Evolutionary conservation across 1,139 yeast genomes (phyloP).

Genomic region (Meyerozyma athensensis): DNA sequence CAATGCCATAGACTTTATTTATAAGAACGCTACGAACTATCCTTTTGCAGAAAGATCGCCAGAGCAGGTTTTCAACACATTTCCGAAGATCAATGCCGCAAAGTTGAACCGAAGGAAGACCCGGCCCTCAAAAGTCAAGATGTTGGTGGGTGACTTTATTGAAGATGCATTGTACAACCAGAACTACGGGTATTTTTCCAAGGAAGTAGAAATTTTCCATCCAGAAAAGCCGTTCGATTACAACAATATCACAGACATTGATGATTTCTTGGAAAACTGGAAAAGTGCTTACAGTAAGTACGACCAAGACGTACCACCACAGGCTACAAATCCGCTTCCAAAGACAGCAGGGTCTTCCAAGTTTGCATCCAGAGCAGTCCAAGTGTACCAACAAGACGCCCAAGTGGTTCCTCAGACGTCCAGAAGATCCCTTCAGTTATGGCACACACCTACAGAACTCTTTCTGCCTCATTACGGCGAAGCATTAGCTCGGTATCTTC

Average conservation of each 20-base stretch:
- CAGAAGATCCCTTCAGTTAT: constrained; percentile 56
- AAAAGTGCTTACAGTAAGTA: constrained; percentile 57
- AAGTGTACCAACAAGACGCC: constrained; percentile 26
- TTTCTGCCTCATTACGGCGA: constrained; percentile 83
- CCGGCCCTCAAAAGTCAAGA: constrained; percentile 62
- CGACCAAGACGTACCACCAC: constrained; percentile 24
- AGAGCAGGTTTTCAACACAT: constrained; percentile 36
- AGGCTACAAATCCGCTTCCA: constrained; percentile 6
- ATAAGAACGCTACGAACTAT: constrained; percentile 41
- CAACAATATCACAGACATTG: constrained; percentile 54
- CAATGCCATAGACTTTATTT: constrained; percentile 35
- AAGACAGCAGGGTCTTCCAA: constrained; percentile 8
- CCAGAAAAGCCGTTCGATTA: constrained; percentile 60
- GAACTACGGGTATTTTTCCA: constrained; percentile 73
- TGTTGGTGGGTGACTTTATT: constrained; percentile 74
- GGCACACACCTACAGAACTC: constrained; percentile 90
- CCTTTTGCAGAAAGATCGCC: constrained; percentile 39
- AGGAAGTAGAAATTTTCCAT: constrained; percentile 74
- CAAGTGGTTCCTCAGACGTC: constrained; percentile 14
- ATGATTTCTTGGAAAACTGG: constrained; percentile 71
- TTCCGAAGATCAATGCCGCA: constrained; percentile 38
- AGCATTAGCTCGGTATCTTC: constrained; percentile 69
- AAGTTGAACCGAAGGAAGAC: constrained; percentile 39
- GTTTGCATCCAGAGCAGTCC: constrained; percentile 32
- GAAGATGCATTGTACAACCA: constrained; percentile 85